Evolutionary conservation across 2,329 filamentous ascomycete genomes (phyloP).

Genomic region (Phialocephala subalpina): DNA sequence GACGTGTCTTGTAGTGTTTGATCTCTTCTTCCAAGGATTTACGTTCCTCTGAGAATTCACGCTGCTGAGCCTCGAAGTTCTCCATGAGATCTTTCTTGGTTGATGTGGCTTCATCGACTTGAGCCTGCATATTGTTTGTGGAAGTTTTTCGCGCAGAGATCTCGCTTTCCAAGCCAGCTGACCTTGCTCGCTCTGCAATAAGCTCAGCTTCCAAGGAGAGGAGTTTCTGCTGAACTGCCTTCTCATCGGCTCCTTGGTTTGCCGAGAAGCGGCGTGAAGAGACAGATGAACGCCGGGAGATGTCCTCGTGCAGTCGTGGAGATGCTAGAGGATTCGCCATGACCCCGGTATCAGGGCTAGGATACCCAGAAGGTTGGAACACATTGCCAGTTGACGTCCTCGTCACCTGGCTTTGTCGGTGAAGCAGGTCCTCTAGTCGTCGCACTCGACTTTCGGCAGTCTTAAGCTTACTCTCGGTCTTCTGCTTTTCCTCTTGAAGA

Average conservation of each 20-base stretch:
- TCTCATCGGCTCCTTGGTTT: conserved; percentile 66
- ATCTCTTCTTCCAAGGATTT: conserved; percentile 85
- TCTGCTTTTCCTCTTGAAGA: conserved; percentile 84
- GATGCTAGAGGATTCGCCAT: conserved; percentile 49
- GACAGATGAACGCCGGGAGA: conserved; percentile 65
- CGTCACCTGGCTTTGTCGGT: conserved; percentile 75
- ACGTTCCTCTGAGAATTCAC: conserved; percentile 86
- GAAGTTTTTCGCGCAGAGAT: conserved; percentile 63
- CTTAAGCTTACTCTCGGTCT: conserved; percentile 76
- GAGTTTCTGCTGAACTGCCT: conserved; percentile 67
- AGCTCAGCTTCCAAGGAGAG: conserved; percentile 81
- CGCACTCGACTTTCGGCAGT: conserved; percentile 91
- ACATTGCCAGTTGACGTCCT: conserved; percentile 61
- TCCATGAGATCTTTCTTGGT: conserved; percentile 94
- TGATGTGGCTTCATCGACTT: conserved; percentile 85
- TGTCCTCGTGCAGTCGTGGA: conserved; percentile 47
- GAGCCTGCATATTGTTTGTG: conserved; percentile 69
- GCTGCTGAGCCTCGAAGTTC: conserved; percentile 92
- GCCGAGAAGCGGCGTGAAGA: conserved; percentile 68
- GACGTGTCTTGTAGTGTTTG: conserved; percentile 74
- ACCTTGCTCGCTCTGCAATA: conserved; percentile 73
- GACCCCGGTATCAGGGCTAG: conserved; percentile 57
- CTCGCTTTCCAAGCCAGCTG: conserved; percentile 74
- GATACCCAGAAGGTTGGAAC: conserved; percentile 56
- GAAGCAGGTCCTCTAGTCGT: conserved; percentile 89